Evolutionary conservation across 306 rosid species (phyloP), one percentile per base, ranked within the genome.

Genomic region (Corylus avellana): DNA sequence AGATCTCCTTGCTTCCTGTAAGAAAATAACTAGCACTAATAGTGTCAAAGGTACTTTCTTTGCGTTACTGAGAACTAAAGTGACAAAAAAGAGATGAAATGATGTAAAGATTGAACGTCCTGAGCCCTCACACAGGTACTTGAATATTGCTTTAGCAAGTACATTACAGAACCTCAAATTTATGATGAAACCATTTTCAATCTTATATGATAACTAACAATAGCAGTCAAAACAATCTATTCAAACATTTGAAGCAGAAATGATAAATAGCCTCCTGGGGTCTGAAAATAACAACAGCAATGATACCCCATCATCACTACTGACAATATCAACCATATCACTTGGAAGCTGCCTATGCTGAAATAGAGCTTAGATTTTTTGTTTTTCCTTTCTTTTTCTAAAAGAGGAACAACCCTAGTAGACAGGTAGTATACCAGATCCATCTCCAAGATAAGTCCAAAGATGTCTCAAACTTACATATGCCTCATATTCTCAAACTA

Each of bases 1-100:
- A 87, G 7, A 88, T 81, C 70, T 94, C 97, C 90, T 90, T 82
- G 78, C 85, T 89, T 80, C 98, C 98, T 92, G 85, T 44, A 84
- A 39, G 17, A 54, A 81, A 67, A n/a, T 18, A 59, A 50, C 72
- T 44, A 76, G 63, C 14, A 50, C 10, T 46, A 46, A 53, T 66
- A 55, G 50, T 42, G 12, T 67, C 72, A 37, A 2, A 67, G 29
- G n/a, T 35, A 67, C 29, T 18, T 8, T 1, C 50, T 18, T 18
- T 18, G 20, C 29, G 8, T 42, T 17, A 17, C 50, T 9, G 7
- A 8, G 25, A 18, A 63, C 13, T 39, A 67, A 3, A 42, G 16
- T 11, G 48, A 20, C 75, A 70, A 20, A 73, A 44, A 59, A 59
- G 63, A 77, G 29, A 48, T 37, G 74, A 76, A 77, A 86, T 29